These are phyloP conservation scores for Zelonia costaricensis DNA, from an alignment of 208 protist genomes.

Conservation along the genomic window DNA sequence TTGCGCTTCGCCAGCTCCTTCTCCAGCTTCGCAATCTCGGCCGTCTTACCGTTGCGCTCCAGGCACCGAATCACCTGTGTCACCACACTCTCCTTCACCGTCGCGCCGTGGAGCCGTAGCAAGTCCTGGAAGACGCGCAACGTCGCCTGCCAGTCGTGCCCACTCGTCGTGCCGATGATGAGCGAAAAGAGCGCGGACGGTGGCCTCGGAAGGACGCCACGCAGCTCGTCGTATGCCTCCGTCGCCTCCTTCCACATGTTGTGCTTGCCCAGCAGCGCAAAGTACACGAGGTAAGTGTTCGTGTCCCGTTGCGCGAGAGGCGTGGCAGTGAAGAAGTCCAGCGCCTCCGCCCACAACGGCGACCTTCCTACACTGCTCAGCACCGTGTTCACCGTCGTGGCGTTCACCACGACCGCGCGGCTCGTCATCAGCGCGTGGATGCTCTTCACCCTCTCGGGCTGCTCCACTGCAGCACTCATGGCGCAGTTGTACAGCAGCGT, in stretches of 20 bases:
- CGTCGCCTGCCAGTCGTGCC: slow-evolving; percentile 70
- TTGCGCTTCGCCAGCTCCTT: slow-evolving; percentile 67
- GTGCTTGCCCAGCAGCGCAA: slow-evolving; percentile 75
- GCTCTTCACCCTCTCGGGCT: slow-evolving; percentile 42
- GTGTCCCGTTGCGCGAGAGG: slow-evolving; percentile 41
- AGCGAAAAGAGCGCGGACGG: slow-evolving; percentile 67
- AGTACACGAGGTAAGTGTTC: slow-evolving; percentile 78
- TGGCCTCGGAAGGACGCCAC: slow-evolving; percentile 38
- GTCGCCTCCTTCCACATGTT: slow-evolving; percentile 62
- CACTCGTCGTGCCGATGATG: slow-evolving; percentile 53
- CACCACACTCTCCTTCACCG: slow-evolving; percentile 75
- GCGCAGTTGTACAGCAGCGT: slow-evolving; percentile 91
- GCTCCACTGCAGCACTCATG: slow-evolving; percentile 74
- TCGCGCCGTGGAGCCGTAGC: slow-evolving; percentile 61
- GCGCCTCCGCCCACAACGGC: slow-evolving; percentile 46
- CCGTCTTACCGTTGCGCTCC: slow-evolving; percentile 58
- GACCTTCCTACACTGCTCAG: slow-evolving; percentile 73
- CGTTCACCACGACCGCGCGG: slow-evolving; percentile 48
- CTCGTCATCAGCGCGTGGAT: slow-evolving; percentile 55
- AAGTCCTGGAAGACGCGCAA: slow-evolving; percentile 73
- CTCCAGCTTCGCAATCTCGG: slow-evolving; percentile 75
- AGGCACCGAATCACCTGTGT: slow-evolving; percentile 76
- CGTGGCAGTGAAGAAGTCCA: slow-evolving; percentile 60
- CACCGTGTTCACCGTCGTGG: slow-evolving; percentile 82
- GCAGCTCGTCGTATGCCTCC: slow-evolving; percentile 57